A percentile compares a stretch with the other conserved stretches of the same genome.
These are phyloP conservation scores for Corymbia maculata DNA, from an alignment of 345 rosid genomes.

Conservation along the genomic window DNA sequence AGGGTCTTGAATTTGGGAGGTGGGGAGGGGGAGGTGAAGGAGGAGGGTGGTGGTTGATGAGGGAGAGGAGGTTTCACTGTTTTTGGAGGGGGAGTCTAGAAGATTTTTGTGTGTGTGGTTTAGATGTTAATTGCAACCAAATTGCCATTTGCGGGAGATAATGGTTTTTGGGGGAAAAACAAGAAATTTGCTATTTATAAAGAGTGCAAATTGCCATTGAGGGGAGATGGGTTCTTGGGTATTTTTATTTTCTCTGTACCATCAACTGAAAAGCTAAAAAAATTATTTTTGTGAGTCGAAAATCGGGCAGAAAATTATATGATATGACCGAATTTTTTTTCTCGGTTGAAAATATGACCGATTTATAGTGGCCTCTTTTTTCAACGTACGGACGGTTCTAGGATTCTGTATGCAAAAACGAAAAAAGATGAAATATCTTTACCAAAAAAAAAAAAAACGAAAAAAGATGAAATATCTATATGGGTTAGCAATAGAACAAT, in stretches of 20 bases:
- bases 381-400: not conserved
- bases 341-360: not conserved
- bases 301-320: not conserved
- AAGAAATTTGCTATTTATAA: not conserved
- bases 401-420: not conserved
- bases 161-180: not conserved
- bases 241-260: no score
- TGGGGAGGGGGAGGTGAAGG: not conserved
- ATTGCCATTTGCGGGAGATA: not conserved
- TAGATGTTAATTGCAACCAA: not conserved
- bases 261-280: no score
- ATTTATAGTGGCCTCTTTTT: not conserved
- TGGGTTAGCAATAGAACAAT: not conserved
- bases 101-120: conserved; percentile 9
- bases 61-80: conserved; percentile 3
- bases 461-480: not conserved
- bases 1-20: not conserved
- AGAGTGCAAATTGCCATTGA: not conserved
- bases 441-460: not conserved
- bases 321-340: not conserved
- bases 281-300: not conserved
- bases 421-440: not conserved
- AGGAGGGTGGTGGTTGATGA: not conserved
- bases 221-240: no score
- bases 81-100: conserved; percentile 6